Conservation (phyloP, 345 rosid genomes). For the Gossypium thurberi region DNA sequence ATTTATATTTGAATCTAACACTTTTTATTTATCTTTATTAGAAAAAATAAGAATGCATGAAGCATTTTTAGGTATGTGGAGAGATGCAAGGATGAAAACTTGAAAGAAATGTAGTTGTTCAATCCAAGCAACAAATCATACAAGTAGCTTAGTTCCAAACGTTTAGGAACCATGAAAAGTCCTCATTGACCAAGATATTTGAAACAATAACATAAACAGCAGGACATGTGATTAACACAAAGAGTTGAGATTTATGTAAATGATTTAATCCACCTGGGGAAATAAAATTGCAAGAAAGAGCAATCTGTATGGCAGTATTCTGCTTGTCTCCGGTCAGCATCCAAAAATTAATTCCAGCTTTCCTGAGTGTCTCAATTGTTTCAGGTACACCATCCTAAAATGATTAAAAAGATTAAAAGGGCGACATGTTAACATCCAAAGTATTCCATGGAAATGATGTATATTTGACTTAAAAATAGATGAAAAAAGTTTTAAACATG, state of each 20-base stretch:
- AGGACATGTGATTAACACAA: not conserved
- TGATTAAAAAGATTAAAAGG: not conserved
- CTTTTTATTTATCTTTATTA: not conserved
- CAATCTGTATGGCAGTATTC: constrained; percentile 95
- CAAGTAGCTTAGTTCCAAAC: not conserved
- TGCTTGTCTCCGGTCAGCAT: constrained; percentile 99
- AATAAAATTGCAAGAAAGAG: constrained; percentile 93
- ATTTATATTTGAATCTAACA: not conserved
- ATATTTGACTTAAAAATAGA: not conserved
- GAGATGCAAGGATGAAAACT: not conserved
- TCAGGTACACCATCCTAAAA: constrained; percentile 96
- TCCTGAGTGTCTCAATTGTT: constrained; percentile 84
- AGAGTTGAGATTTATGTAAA: constrained; percentile 3
- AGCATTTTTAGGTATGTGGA: not conserved
- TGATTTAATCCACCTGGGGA: constrained; percentile 65
- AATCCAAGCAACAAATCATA: not conserved
- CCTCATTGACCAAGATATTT: not conserved
- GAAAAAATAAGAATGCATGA: not conserved
- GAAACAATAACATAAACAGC: not conserved
- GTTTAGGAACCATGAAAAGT: not conserved
- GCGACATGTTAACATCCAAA: constrained; percentile 8
- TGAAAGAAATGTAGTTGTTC: too few species aligned
- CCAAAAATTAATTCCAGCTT: constrained; percentile 98
- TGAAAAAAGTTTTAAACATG: not conserved
- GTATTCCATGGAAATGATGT: not conserved